phyloP scores from a whole-genome alignment of 2,329 filamentous ascomycete genomes.

The Chrysoporthe cubensis region DNA sequence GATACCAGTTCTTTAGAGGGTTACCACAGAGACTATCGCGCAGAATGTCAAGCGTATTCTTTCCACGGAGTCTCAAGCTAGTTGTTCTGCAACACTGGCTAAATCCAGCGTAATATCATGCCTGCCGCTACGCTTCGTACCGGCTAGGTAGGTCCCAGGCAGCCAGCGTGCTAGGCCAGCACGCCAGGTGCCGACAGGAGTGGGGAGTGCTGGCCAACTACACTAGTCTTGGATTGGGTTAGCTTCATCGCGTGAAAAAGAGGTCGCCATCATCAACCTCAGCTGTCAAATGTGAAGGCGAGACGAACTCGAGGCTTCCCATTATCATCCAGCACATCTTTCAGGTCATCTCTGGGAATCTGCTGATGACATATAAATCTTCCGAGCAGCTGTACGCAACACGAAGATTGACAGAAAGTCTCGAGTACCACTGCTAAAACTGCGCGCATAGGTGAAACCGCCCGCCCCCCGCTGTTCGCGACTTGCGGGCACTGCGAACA shows the following conservation, averaged over 20 bases:
- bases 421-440: conserved; percentile 16
- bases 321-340: conserved; percentile 8
- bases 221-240: background rate
- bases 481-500: conserved; percentile 27
- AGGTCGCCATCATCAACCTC: conserved; percentile 17
- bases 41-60: background rate
- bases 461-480: conserved; percentile 26
- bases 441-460: conserved; percentile 29
- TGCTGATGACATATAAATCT: conserved; percentile 15
- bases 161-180: too few relatives aligned
- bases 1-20: background rate
- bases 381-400: conserved; percentile 23
- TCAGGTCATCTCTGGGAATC: conserved; percentile 15
- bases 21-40: background rate
- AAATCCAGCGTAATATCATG: background rate
- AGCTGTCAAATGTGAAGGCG: conserved; percentile 1
- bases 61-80: background rate
- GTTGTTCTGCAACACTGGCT: background rate
- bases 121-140: background rate
- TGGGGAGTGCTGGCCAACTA: background rate
- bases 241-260: conserved; percentile 14
- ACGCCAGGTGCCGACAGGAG: background rate
- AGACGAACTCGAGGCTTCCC: background rate
- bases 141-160: background rate
- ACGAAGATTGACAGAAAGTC: conserved; percentile 1